phyloP scores from a whole-genome alignment of 352 stramenopile genomes.

The Thraustochytrium sp. region DNA sequence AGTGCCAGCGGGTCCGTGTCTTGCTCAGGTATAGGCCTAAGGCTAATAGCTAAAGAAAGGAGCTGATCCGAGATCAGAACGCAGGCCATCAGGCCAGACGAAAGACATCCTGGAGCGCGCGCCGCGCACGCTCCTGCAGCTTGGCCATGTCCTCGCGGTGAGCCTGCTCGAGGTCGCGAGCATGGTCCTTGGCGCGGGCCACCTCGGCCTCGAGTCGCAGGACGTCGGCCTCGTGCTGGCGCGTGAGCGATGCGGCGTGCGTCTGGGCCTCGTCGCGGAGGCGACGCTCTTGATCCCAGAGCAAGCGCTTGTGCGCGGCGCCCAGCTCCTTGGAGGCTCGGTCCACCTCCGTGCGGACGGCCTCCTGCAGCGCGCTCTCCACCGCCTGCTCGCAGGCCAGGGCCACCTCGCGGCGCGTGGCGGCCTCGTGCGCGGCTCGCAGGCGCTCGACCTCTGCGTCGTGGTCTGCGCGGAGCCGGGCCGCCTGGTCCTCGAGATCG shows the following conservation, averaged over 20 bases:
- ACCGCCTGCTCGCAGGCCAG: conserved; percentile 11
- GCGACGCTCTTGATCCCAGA: conserved; percentile 1
- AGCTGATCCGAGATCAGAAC: no score
- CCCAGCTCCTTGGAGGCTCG: background rate
- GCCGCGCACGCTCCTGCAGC: conserved; percentile 21
- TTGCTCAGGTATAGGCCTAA: no score
- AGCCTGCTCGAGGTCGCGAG: background rate
- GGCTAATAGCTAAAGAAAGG: no score
- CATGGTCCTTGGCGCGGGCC: background rate
- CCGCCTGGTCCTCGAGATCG: background rate
- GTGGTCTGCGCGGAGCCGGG: background rate
- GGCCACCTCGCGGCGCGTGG: background rate
- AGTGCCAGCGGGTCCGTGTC: no score
- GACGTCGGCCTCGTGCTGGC: background rate
- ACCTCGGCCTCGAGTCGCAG: background rate
- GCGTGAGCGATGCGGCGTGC: background rate
- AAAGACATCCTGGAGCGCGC: background rate
- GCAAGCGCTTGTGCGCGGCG: background rate
- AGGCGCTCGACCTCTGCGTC: background rate
- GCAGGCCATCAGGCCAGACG: background rate
- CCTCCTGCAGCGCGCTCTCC: background rate
- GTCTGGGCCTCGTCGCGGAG: background rate
- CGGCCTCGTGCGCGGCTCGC: background rate
- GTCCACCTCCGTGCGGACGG: background rate
- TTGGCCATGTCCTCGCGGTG: background rate